Evolutionary conservation across 495 filamentous ascomycete genomes (phyloP).

Genomic region (Lasiosphaeria hispida): DNA sequence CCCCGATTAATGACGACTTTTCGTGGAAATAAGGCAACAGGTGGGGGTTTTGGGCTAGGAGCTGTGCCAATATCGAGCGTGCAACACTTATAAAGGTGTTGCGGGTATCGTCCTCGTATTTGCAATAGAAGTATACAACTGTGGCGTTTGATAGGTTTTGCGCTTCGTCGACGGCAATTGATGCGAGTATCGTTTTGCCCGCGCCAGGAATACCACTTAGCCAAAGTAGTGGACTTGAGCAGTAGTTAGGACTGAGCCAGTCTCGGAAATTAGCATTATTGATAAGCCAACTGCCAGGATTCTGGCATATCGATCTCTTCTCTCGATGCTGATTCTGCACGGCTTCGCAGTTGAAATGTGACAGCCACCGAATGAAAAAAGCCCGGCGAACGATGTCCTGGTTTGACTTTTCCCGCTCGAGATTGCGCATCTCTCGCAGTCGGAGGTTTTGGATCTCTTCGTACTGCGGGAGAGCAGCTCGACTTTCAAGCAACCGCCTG

Average conservation of each 20-base stretch:
- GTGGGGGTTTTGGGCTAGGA: background rate
- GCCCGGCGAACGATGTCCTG: background rate
- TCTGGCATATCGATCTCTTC: background rate
- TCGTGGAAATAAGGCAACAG: background rate
- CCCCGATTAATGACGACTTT: background rate
- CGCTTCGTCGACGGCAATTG: background rate
- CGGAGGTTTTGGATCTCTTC: background rate
- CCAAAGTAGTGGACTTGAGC: background rate
- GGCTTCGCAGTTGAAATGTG: background rate
- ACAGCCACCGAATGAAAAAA: background rate
- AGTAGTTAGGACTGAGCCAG: background rate
- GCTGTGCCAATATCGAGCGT: background rate
- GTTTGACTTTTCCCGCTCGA: background rate
- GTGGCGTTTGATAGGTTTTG: background rate
- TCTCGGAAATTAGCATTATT: background rate
- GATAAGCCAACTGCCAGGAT: background rate
- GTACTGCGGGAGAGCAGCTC: constrained; percentile 16
- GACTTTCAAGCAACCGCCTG: constrained; percentile 28
- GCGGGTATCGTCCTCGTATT: background rate
- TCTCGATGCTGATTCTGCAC: background rate
- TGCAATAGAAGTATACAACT: constrained; percentile 9
- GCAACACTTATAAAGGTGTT: background rate
- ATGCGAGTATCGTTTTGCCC: constrained; percentile 11
- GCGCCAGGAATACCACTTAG: constrained; percentile 7
- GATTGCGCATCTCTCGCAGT: too few species aligned